Evolutionary conservation across 305 asterid genomes (phyloP).

Genomic region (Fraxinus velutina): DNA sequence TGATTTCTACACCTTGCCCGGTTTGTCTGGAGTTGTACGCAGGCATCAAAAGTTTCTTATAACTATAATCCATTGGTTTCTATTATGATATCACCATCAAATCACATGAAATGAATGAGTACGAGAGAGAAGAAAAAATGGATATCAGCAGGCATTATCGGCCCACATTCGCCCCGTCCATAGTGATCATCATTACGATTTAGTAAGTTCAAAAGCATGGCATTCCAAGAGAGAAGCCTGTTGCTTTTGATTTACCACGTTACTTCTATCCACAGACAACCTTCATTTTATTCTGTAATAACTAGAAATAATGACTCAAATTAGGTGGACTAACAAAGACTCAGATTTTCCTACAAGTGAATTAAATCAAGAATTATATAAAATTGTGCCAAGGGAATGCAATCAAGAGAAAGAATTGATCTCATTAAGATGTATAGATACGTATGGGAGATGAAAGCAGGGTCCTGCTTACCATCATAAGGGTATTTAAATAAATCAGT

Average conservation of each 20-base stretch:
- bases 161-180: background rate
- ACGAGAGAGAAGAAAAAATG: background rate
- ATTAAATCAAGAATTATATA: background rate
- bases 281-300: background rate
- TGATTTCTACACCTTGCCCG: background rate
- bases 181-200: background rate
- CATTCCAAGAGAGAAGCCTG: background rate
- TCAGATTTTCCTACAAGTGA: background rate
- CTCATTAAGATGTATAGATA: background rate
- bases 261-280: background rate
- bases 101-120: background rate
- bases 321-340: background rate
- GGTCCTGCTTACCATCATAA: background rate
- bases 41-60: background rate
- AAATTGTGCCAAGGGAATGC: background rate
- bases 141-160: background rate
- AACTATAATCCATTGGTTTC: background rate
- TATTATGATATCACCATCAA: background rate
- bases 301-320: background rate
- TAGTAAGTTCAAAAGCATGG: background rate
- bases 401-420: background rate
- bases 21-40: background rate
- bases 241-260: background rate
- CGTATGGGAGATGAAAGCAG: background rate
- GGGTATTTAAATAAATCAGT: background rate